A percentile compares a stretch with the other conserved stretches of the same genome.
These are phyloP conservation scores for Puya raimondii DNA, from an alignment of 176 grass and related monocot genomes.

Conservation along the genomic window DNA sequence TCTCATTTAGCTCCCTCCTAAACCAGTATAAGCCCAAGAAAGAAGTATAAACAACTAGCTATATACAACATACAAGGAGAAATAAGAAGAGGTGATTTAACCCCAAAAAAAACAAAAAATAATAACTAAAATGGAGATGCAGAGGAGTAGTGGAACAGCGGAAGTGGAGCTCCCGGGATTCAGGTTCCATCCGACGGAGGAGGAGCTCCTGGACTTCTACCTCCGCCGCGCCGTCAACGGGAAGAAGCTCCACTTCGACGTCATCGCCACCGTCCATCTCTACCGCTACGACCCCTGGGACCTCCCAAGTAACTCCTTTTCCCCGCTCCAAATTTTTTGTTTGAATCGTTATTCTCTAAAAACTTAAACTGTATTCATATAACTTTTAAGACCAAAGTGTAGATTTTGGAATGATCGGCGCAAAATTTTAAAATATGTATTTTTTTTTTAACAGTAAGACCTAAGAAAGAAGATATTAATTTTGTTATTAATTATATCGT, in stretches of 20 bases:
- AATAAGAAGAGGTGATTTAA: constrained; percentile 9
- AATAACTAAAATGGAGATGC: neutral
- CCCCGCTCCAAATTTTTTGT: neutral
- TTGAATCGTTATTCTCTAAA: neutral
- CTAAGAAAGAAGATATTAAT: too few species aligned
- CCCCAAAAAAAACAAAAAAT: neutral
- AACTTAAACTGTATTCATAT: neutral
- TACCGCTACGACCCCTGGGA: constrained; percentile 81
- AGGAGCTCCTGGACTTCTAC: constrained; percentile 93
- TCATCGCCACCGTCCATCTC: constrained; percentile 75
- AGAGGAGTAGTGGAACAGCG: constrained; percentile 2
- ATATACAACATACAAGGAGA: too few species aligned
- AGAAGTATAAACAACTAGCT: neutral
- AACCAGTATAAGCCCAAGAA: neutral
- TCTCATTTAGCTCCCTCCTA: neutral
- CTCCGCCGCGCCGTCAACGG: constrained; percentile 39
- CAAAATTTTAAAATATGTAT: too few species aligned
- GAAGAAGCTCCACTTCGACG: constrained; percentile 64
- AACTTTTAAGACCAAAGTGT: too few species aligned
- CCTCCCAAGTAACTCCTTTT: constrained; percentile 35
- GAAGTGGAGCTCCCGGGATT: constrained; percentile 54
- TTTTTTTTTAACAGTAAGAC: too few species aligned
- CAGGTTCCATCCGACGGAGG: constrained; percentile 77
- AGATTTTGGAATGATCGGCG: too few species aligned
- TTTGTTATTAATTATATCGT: too few species aligned